Conservation (phyloP, 306 rosid species). For the Fagus crenata region DNA sequence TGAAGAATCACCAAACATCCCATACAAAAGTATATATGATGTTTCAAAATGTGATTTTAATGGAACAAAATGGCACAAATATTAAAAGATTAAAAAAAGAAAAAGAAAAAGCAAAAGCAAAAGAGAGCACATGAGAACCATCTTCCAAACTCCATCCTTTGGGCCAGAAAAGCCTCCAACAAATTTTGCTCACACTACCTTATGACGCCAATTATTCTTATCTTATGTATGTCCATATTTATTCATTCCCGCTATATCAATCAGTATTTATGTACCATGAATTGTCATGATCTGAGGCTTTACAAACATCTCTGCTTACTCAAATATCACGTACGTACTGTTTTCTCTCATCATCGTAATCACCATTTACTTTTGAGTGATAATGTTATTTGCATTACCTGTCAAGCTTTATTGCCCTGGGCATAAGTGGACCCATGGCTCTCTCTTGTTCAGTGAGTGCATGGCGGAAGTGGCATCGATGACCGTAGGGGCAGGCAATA, state of each 20-base stretch:
- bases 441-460: slow-evolving; percentile 69
- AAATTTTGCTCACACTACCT: slow-evolving; percentile 3
- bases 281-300: slow-evolving; percentile 19
- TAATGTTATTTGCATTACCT: slow-evolving; percentile 26
- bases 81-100: slow-evolving; percentile 21
- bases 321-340: background rate
- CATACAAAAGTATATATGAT: slow-evolving; percentile 5
- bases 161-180: slow-evolving; percentile 16
- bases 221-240: slow-evolving; percentile 33
- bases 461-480: slow-evolving; percentile 95
- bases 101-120: background rate
- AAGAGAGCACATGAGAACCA: slow-evolving; percentile 17
- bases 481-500: slow-evolving; percentile 75
- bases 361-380: background rate
- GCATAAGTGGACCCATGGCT: slow-evolving; percentile 29
- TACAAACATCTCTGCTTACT: slow-evolving; percentile 28
- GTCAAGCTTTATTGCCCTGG: slow-evolving; percentile 25
- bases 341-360: background rate
- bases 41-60: slow-evolving; percentile 27
- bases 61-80: background rate
- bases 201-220: slow-evolving; percentile 34
- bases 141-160: slow-evolving; percentile 28
- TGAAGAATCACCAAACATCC: slow-evolving; percentile 15
- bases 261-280: slow-evolving; percentile 38
- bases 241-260: slow-evolving; percentile 39